Evolutionary conservation across 768 basidiomycete species (phyloP).

Genomic region (Tylopilus sp.): DNA sequence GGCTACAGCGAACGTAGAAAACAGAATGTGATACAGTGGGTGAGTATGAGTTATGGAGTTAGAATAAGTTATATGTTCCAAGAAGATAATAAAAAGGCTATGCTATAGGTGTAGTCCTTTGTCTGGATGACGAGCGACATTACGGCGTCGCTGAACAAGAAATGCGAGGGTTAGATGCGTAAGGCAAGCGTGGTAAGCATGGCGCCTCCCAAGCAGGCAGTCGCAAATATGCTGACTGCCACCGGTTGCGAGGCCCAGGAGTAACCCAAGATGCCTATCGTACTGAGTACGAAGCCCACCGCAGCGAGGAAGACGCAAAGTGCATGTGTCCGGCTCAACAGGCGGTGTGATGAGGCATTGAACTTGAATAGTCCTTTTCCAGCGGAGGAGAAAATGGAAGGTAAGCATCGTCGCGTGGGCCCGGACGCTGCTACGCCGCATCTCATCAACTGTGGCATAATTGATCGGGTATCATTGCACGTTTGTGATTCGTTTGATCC

Average conservation of each 20-base stretch:
- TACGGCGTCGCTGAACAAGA: background rate
- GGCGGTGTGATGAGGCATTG: conserved; percentile 34
- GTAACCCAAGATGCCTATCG: conserved; percentile 48
- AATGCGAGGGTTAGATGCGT: background rate
- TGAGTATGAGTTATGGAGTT: background rate
- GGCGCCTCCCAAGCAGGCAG: conserved; percentile 36
- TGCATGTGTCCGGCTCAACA: conserved; percentile 48
- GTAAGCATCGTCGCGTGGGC: background rate
- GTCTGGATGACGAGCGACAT: background rate
- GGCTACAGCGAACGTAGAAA: background rate
- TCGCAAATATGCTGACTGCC: conserved; percentile 44
- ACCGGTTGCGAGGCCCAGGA: conserved; percentile 46
- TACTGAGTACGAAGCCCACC: conserved; percentile 48
- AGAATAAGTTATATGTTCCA: background rate
- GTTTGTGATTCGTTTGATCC: background rate
- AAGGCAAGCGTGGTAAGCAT: conserved; percentile 21
- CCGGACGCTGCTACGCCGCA: background rate
- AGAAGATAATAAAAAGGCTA: background rate
- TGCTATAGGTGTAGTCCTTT: background rate
- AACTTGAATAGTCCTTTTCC: conserved; percentile 44
- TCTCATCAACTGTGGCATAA: background rate
- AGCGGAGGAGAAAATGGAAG: conserved; percentile 37
- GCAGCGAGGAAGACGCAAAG: conserved; percentile 46
- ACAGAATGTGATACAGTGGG: background rate
- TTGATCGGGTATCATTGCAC: background rate